Percentiles rank a stretch among this genome's conserved stretches.
phyloP scores from a whole-genome alignment of 2,329 filamentous ascomycete species.

The Chalaropsis thielavioides region DNA sequence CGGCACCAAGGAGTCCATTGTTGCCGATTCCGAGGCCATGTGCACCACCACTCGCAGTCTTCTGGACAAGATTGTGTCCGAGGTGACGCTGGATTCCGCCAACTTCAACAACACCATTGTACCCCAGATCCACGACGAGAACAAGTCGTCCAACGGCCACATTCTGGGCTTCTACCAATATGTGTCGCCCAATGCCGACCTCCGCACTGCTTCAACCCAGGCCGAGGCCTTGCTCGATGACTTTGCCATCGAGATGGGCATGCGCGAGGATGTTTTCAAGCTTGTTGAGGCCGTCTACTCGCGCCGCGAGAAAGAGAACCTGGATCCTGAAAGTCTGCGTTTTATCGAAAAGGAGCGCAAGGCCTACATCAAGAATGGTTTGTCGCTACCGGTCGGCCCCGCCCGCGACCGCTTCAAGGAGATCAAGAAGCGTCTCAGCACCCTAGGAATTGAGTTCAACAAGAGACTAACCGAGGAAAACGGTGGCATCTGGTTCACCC shows the following conservation, averaged over 20 bases:
- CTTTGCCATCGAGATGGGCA: constrained; percentile 61
- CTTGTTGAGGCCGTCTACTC: constrained; percentile 46
- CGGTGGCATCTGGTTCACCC: constrained; percentile 65
- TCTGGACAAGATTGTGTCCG: constrained; percentile 52
- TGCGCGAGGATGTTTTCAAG: constrained; percentile 69
- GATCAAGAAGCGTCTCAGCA: constrained; percentile 66
- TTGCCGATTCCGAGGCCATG: constrained; percentile 50
- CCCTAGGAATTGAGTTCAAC: constrained; percentile 59
- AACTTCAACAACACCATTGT: constrained; percentile 41
- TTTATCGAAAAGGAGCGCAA: constrained; percentile 66
- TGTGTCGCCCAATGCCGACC: constrained; percentile 51
- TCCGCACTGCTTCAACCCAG: constrained; percentile 63
- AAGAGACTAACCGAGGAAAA: constrained; percentile 75
- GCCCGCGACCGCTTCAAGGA: constrained; percentile 71
- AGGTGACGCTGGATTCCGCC: constrained; percentile 38
- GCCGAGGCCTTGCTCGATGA: constrained; percentile 64
- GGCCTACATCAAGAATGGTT: constrained; percentile 60
- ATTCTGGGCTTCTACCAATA: constrained; percentile 72
- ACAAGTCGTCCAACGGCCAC: constrained; percentile 41
- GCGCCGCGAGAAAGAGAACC: constrained; percentile 32
- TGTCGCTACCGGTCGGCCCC: constrained; percentile 53
- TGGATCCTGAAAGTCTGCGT: constrained; percentile 56
- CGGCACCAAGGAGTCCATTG: constrained; percentile 53
- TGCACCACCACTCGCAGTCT: constrained; percentile 48
- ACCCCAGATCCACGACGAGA: constrained; percentile 62